Percentiles rank a stretch among this genome's conserved stretches.
Evolutionary conservation across 2,329 filamentous ascomycete species (phyloP).

Genomic region (Pestalotiopsis sp.): DNA sequence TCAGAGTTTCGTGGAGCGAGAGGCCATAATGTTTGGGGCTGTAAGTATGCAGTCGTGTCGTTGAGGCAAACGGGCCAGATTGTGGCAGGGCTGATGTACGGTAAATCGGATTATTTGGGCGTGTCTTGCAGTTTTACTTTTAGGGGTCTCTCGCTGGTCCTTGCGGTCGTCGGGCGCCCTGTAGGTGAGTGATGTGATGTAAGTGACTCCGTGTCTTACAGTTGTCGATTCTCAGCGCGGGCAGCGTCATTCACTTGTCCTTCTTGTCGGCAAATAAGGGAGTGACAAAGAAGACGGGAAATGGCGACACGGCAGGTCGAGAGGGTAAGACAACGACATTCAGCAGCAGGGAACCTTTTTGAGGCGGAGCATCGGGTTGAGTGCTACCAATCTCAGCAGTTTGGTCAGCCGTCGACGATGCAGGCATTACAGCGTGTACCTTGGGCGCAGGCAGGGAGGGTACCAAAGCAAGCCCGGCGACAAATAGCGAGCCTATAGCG

Average conservation of each 20-base stretch:
- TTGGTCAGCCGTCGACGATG: conserved; percentile 5
- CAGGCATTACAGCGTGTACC: not conserved
- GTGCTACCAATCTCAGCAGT: not conserved
- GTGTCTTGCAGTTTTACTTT: not conserved
- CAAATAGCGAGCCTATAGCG: conserved; percentile 1
- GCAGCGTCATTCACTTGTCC: not conserved
- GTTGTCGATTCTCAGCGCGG: not conserved
- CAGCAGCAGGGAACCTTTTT: conserved; percentile 9
- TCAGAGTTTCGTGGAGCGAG: not conserved
- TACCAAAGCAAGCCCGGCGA: not conserved
- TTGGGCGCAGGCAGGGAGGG: not conserved
- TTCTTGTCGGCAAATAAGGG: conserved; percentile 4
- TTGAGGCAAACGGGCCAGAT: not conserved
- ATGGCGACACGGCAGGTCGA: conserved; percentile 2
- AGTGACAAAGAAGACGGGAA: not conserved
- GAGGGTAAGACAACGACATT: conserved; percentile 3
- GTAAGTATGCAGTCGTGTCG: not conserved
- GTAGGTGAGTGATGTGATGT: not conserved
- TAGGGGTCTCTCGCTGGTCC: not conserved
- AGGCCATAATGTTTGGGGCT: conserved; percentile 1
- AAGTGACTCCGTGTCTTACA: not conserved
- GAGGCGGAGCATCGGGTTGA: conserved; percentile 8
- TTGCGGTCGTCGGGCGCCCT: not conserved
- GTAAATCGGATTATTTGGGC: not conserved
- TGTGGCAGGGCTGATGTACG: not conserved